phyloP scores from a whole-genome alignment of 2,329 filamentous ascomycete species.

The Aureobasidium leucospermi region DNA sequence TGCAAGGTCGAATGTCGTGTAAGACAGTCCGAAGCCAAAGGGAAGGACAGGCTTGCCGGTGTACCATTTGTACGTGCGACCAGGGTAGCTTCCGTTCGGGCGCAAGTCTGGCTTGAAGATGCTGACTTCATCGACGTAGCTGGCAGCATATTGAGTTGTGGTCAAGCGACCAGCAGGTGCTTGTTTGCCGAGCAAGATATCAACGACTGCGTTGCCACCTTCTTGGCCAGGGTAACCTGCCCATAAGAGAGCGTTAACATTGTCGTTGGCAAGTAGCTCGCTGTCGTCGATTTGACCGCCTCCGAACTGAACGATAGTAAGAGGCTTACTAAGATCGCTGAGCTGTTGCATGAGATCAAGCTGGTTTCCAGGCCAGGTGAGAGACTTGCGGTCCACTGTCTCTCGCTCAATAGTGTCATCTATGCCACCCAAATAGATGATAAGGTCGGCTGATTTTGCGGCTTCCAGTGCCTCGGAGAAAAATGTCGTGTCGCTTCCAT shows the following conservation, averaged over 20 bases:
- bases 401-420: conserved; percentile 48
- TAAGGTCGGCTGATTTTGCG: conserved; percentile 41
- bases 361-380: conserved; percentile 48
- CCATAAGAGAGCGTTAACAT: conserved; percentile 49
- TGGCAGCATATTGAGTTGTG: conserved; percentile 49
- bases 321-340: conserved; percentile 40
- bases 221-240: conserved; percentile 54
- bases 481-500: conserved; percentile 27
- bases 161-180: conserved; percentile 49
- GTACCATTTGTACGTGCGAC: conserved; percentile 55
- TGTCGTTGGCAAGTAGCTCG: conserved; percentile 39
- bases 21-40: conserved; percentile 52
- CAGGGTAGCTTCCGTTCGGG: conserved; percentile 39
- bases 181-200: conserved; percentile 45
- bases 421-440: conserved; percentile 52
- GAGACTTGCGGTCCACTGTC: conserved; percentile 43
- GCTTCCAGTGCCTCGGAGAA: conserved; percentile 24
- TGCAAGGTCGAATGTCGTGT: conserved; percentile 45
- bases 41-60: conserved; percentile 40
- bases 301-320: conserved; percentile 46
- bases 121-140: conserved; percentile 43
- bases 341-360: conserved; percentile 45
- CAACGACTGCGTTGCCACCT: conserved; percentile 49
- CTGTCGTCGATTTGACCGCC: conserved; percentile 48
- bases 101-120: conserved; percentile 52